Base-by-base conservation (phyloP, 2,329 filamentous ascomycete species). In the Venturia effusa region DNA sequence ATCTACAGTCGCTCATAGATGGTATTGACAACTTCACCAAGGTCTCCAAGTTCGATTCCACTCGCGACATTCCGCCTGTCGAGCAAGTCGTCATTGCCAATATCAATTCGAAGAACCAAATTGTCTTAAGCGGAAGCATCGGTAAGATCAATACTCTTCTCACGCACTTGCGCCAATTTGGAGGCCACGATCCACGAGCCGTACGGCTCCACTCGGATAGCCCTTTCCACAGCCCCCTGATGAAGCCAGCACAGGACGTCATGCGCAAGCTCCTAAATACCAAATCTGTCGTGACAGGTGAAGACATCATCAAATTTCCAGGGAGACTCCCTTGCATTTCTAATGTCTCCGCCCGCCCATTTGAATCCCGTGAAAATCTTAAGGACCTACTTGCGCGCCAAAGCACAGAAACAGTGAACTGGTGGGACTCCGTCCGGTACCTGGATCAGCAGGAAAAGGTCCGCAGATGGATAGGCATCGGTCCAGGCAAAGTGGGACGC, bases 41-140 rank as follows among this genome's bases (percentile, higher is more conserved):
- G 19, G 84, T 89, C 68, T 80, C 83, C 65, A 88, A 88, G 71
- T 82, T 83, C 63, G 88, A 92, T 72, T 86, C 84, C 68, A 83
- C 82, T 66, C 80, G 86, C 67, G 83, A 89, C 68, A 76, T 86
- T 37, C 88, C 89, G 22, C 85, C 90, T 3, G 91, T 95, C 63
- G 84, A 94, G 71, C 89, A 96, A 75, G 92, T 97, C 61, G 80
- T 88, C 68, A 92, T 97, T 69, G 93, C 92, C 66, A 97, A 97
- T 75, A 86, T 96, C 77, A 97, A 97, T 78, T 90, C 88, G 74
- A 94, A 92, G 78, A 96, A 96, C 73, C 93, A 97, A 77, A 96
- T 97, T 70, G 93, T 97, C 61, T 80, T 97, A 62, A 94, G 89
- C 72, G 93, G 93, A 41, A 93, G 87, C 74, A 87, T 97, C 62